Percentiles rank a stretch among this genome's conserved stretches.
Evolutionary conservation across 495 filamentous ascomycete species (phyloP).

Genomic region (Apodospora peruviana): DNA sequence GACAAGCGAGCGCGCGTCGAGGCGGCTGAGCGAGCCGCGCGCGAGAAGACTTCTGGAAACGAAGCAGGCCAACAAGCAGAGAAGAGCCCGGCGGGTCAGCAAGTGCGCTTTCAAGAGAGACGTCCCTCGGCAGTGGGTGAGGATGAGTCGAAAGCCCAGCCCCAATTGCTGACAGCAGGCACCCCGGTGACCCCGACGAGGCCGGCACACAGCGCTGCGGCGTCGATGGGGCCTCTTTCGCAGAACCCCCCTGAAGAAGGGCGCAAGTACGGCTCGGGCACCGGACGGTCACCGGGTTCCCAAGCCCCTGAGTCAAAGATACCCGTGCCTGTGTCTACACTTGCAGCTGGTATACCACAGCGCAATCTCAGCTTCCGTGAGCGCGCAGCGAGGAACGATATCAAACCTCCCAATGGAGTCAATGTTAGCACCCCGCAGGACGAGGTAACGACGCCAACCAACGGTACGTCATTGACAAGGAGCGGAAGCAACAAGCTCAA

Average conservation of each 20-base stretch:
- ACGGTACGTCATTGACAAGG: conserved; percentile 25
- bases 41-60: conserved; percentile 39
- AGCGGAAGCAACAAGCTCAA: conserved; percentile 44
- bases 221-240: conserved; percentile 25
- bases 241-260: conserved; percentile 32
- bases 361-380: conserved; percentile 48
- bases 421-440: conserved; percentile 16
- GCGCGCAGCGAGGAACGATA: conserved; percentile 35
- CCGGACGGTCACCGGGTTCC: conserved; percentile 20
- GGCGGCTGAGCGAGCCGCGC: conserved; percentile 57
- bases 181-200: conserved; percentile 16
- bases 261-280: conserved; percentile 17
- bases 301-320: conserved; percentile 24
- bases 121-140: conserved; percentile 6
- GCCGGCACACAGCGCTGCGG: conserved; percentile 4
- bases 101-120: conserved; percentile 18
- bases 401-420: conserved; percentile 21
- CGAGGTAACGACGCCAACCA: conserved; percentile 15
- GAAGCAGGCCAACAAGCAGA: conserved; percentile 9
- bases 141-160: conserved; percentile 5
- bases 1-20: conserved; percentile 79
- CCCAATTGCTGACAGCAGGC: conserved; percentile 1
- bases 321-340: conserved; percentile 12
- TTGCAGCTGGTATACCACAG: conserved; percentile 31
- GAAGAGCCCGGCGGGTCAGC: conserved; percentile 11